These are phyloP conservation scores for Pseudozyma flocculosa DNA, from an alignment of 1,284 basidiomycete genomes.

Conservation along the genomic window DNA sequence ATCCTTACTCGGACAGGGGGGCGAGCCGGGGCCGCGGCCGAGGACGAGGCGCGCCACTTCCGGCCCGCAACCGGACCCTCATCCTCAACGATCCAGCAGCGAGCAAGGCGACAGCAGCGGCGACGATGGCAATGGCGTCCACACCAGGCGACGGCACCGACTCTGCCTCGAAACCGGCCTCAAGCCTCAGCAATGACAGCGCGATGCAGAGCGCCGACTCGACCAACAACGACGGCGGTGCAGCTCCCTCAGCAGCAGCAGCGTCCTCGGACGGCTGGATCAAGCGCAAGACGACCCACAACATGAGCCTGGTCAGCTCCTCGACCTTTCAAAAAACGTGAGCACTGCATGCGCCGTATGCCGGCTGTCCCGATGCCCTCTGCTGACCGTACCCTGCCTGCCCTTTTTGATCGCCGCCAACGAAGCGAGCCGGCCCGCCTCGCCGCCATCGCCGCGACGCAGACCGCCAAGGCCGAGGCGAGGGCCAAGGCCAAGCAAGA, in stretches of 20 bases:
- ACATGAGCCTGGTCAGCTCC: slow-evolving; percentile 50
- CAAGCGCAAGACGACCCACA: slow-evolving; percentile 44
- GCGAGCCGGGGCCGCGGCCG: not conserved
- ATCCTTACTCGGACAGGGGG: not conserved
- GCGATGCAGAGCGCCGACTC: too few relatives aligned
- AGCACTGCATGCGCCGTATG: not conserved
- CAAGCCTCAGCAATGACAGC: too few relatives aligned
- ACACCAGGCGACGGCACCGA: too few relatives aligned
- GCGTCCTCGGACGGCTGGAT: slow-evolving; percentile 43
- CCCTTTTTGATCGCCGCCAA: not conserved
- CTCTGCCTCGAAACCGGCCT: too few relatives aligned
- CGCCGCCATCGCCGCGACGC: slow-evolving; percentile 39
- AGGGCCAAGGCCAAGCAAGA: slow-evolving; percentile 4
- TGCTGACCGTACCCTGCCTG: not conserved
- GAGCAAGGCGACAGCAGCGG: not conserved
- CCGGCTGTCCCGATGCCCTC: not conserved
- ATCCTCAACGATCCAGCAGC: slow-evolving; percentile 19
- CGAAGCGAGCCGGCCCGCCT: slow-evolving; percentile 39
- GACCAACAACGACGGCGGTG: too few relatives aligned
- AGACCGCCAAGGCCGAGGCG: slow-evolving; percentile 27
- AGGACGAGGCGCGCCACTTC: slow-evolving; percentile 15
- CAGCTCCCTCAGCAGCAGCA: too few relatives aligned
- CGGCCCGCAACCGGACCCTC: slow-evolving; percentile 31
- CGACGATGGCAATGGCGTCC: too few relatives aligned
- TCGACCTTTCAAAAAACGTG: slow-evolving; percentile 41